Evolutionary conservation across 306 rosid species (phyloP).

Genomic region (Corylus heterophylla): DNA sequence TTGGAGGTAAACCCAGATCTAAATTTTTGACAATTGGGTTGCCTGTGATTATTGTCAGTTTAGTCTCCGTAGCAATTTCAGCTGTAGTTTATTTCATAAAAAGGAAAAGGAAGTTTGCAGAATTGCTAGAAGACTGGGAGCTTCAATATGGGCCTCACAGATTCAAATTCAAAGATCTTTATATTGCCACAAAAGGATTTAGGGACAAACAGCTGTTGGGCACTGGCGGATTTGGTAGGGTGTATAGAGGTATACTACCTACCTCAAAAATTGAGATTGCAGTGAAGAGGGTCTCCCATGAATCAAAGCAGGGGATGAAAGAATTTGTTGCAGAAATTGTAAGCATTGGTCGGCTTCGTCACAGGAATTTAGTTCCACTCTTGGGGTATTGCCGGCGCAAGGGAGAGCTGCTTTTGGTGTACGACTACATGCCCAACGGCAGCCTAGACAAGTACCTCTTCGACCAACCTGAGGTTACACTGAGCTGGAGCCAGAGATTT

Average conservation of each 20-base stretch:
- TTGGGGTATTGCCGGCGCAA: slow-evolving; percentile 41
- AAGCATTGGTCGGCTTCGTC: slow-evolving; percentile 36
- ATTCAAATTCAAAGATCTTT: slow-evolving; percentile 38
- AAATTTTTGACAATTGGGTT: slow-evolving; percentile 26
- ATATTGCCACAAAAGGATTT: slow-evolving; percentile 44
- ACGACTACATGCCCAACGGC: slow-evolving; percentile 42
- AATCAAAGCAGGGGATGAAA: slow-evolving; percentile 43
- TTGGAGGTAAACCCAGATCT: slow-evolving; percentile 16
- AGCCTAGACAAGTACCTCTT: slow-evolving; percentile 40
- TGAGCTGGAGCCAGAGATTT: slow-evolving; percentile 35
- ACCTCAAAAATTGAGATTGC: slow-evolving; percentile 31
- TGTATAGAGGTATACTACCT: slow-evolving; percentile 29
- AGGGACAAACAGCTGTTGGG: slow-evolving; percentile 33
- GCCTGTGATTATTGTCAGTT: slow-evolving; percentile 6
- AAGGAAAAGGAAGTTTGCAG: slow-evolving; percentile 31
- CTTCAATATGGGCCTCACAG: slow-evolving; percentile 39
- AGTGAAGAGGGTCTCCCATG: slow-evolving; percentile 36
- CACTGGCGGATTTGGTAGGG: slow-evolving; percentile 35
- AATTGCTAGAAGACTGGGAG: slow-evolving; percentile 44
- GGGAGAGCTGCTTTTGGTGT: slow-evolving; percentile 32
- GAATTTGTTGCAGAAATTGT: slow-evolving; percentile 39
- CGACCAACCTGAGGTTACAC: slow-evolving; percentile 5
- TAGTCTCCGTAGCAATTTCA: slow-evolving; percentile 7
- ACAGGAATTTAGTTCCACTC: slow-evolving; percentile 29
- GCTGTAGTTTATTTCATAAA: slow-evolving; percentile 25